These are phyloP conservation scores for Leccinellum luteum DNA, from an alignment of 768 basidiomycete genomes.

Conservation along the genomic window DNA sequence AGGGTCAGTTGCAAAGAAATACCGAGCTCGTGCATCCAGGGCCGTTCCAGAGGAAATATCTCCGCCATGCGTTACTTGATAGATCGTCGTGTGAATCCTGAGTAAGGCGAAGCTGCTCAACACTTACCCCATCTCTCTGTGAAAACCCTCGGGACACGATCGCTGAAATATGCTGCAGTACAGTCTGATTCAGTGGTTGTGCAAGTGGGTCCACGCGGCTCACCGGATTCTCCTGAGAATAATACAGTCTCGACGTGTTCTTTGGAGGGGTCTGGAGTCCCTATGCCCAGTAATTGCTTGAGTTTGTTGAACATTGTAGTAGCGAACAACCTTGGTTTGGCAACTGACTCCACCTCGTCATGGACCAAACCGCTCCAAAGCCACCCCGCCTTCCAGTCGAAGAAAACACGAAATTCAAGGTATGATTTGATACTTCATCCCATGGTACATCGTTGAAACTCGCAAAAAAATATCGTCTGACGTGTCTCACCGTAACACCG, in stretches of 20 bases:
- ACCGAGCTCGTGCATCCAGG: constrained; percentile 16
- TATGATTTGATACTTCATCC: constrained; percentile 7
- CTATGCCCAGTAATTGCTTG: constrained; percentile 3
- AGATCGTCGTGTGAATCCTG: not conserved
- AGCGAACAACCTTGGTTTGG: not conserved
- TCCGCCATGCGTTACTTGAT: constrained; percentile 26
- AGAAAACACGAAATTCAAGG: constrained; percentile 26
- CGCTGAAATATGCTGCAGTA: constrained; percentile 29
- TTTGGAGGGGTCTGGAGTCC: not conserved
- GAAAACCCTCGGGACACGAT: constrained; percentile 19
- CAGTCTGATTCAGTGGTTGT: not conserved
- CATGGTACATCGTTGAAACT: not conserved
- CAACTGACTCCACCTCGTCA: not conserved
- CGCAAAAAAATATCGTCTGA: not conserved
- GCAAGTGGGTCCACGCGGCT: no score
- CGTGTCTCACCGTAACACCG: not conserved
- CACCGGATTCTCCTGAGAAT: constrained; percentile 25
- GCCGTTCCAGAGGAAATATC: constrained; percentile 11
- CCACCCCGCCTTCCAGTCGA: constrained; percentile 12
- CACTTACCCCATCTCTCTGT: constrained; percentile 26
- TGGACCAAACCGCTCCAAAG: constrained; percentile 19
- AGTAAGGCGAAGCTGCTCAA: not conserved
- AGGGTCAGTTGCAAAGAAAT: constrained; percentile 31
- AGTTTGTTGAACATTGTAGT: not conserved
- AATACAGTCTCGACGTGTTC: not conserved